Base-by-base conservation (phyloP, 768 basidiomycete genomes). In the Amanita rimosa region DNA sequence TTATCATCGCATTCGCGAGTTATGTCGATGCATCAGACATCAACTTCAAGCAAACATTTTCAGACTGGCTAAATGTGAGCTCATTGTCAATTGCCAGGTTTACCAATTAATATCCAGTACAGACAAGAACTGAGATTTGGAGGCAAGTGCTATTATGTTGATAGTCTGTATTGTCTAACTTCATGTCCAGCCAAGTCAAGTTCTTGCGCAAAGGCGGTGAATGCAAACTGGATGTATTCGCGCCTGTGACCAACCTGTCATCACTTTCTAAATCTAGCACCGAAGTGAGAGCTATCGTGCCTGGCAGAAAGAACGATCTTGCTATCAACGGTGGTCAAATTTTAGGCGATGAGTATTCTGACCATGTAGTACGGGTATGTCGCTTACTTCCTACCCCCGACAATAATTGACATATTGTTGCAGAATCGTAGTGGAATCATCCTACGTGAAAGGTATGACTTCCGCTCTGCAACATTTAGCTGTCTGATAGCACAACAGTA, bases 361-460 rank as follows among this genome's bases (percentile, higher is more conserved):
- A 89, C 36, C 89, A 94, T 61, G 91, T 98, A 39, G 81, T 99
- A 27, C 85, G 85, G 73, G 89, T 87, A 50, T 24, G 71, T 39
- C 8, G 7, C 21, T 40, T 24, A 22, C 13, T 14, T 45, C 45
- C 39, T 6, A 17, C 37, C 35, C 16, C 24, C 9, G 17, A 37
- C n/a, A 35, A 11, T 29, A 22, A 24, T 26, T 22, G 24, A 53
- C 38, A 16, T 46, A 27, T 5, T 36, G 41, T 51, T 37, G 50
- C 57, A 93, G 82, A 87, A 93, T 59, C 85, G 96, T 9, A 84
- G 80, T 51, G 96, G 96, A 0, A 90, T 99, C 60, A 96, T 98
- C 57, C 67, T 99, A 13, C 80, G 96, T 37, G 85, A 94, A 60
- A 82, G 85, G 83, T 90, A 50, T 21, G 72, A 46, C 7, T 14